These are phyloP conservation scores for Akanthomyces dipterigenus DNA, from an alignment of 2,329 filamentous ascomycete species.

Conservation along the genomic window DNA sequence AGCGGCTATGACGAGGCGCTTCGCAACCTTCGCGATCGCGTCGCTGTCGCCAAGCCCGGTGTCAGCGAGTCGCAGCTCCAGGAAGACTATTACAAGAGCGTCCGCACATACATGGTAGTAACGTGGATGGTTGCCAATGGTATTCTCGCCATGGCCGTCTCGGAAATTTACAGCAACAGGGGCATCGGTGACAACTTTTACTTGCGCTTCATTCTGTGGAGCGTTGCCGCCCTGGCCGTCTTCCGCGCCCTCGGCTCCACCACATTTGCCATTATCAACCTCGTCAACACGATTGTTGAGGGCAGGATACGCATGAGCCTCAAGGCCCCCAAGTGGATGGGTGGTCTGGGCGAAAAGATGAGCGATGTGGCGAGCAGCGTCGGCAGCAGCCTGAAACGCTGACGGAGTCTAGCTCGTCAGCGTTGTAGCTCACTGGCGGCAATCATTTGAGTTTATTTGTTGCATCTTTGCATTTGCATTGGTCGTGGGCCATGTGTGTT, in stretches of 20 bases:
- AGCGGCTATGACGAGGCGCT: slow-evolving; percentile 95
- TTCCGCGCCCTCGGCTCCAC: slow-evolving; percentile 81
- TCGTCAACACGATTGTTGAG: slow-evolving; percentile 79
- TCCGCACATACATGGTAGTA: slow-evolving; percentile 96
- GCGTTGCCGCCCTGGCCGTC: slow-evolving; percentile 75
- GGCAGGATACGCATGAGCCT: slow-evolving; percentile 62
- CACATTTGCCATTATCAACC: slow-evolving; percentile 76
- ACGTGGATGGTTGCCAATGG: slow-evolving; percentile 91
- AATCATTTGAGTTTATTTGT: background rate
- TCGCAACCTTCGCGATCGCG: slow-evolving; percentile 85
- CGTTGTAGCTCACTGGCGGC: background rate
- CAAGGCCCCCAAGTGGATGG: slow-evolving; percentile 46
- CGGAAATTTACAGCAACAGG: slow-evolving; percentile 70
- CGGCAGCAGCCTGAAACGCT: slow-evolving; percentile 30
- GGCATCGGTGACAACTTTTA: slow-evolving; percentile 80
- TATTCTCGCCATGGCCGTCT: slow-evolving; percentile 86
- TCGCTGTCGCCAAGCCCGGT: slow-evolving; percentile 64
- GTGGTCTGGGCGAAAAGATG: slow-evolving; percentile 36
- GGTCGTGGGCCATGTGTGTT: background rate
- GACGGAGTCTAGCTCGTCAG: slow-evolving; percentile 5
- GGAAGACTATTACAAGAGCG: slow-evolving; percentile 97
- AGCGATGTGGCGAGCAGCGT: slow-evolving; percentile 45
- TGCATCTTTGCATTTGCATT: background rate
- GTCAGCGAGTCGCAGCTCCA: slow-evolving; percentile 76
- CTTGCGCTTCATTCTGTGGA: slow-evolving; percentile 88